Percentiles rank a stretch among this genome's conserved stretches.
phyloP scores from a whole-genome alignment of 208 protist genomes.

The Tritrichomonas musculus region DNA sequence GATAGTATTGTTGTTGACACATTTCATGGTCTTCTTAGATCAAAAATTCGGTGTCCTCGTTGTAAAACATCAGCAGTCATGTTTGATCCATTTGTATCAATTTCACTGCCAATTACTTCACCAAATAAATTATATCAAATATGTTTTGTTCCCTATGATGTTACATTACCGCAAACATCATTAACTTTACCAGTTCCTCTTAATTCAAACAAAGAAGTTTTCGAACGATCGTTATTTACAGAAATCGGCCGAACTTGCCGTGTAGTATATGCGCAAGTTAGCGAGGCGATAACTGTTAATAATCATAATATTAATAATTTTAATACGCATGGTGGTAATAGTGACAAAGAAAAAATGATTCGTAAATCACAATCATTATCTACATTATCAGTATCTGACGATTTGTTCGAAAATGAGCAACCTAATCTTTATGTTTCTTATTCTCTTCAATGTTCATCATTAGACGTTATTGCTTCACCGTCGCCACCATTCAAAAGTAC shows the following conservation, averaged over 20 bases:
- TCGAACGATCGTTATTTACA: background rate
- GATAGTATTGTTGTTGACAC: conserved; percentile 1
- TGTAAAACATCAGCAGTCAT: background rate
- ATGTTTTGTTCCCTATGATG: background rate
- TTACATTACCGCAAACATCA: background rate
- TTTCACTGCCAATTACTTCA: background rate
- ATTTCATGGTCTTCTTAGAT: background rate
- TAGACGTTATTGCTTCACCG: too few species aligned
- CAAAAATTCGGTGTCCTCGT: background rate
- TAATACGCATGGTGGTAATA: too few species aligned
- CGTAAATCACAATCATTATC: too few species aligned
- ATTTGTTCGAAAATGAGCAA: too few species aligned
- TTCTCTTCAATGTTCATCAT: too few species aligned
- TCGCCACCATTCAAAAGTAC: too few species aligned
- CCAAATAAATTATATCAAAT: background rate
- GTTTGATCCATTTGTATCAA: background rate
- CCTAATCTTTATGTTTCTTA: too few species aligned
- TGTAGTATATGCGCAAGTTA: background rate
- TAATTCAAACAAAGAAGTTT: background rate
- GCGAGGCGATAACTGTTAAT: too few species aligned
- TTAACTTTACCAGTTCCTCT: background rate
- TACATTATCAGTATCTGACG: too few species aligned
- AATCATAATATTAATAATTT: too few species aligned
- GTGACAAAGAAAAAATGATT: too few species aligned
- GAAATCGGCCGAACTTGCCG: background rate